Conservation (phyloP, 352 stramenopile species). For the Globisporangium perplexum region DNA sequence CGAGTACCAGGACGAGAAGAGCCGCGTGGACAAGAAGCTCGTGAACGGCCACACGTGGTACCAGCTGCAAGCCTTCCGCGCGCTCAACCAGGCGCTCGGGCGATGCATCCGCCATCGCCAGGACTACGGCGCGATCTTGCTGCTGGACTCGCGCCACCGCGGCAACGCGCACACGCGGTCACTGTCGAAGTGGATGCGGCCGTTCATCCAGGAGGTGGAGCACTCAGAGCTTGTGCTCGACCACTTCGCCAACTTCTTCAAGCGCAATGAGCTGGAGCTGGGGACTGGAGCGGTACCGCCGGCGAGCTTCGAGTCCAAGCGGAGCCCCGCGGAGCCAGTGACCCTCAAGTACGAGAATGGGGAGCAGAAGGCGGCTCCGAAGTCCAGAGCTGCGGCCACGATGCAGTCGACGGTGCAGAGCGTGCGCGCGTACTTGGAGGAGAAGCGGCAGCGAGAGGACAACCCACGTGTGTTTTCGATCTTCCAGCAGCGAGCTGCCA, state of each 20-base stretch:
- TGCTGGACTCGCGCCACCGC: constrained; percentile 90
- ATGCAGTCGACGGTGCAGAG: constrained; percentile 23
- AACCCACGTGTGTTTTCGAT: constrained; percentile 13
- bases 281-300: constrained; percentile 7
- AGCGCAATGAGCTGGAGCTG: constrained; percentile 46
- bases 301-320: not conserved
- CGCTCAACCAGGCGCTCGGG: constrained; percentile 98
- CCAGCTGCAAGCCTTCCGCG: constrained; percentile 95
- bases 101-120: constrained; percentile 96
- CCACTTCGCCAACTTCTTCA: constrained; percentile 61
- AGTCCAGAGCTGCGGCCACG: constrained; percentile 4
- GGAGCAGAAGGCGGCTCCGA: not conserved
- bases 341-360: constrained; percentile 35
- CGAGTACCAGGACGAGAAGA: constrained; percentile 79
- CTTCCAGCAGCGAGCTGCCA: constrained; percentile 5
- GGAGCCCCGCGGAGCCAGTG: constrained; percentile 13
- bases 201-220: constrained; percentile 68
- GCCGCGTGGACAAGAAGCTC: constrained; percentile 44
- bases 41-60: constrained; percentile 93
- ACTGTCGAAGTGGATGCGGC: constrained; percentile 79
- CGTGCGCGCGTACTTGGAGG: constrained; percentile 27
- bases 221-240: constrained; percentile 54
- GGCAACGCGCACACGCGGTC: constrained; percentile 53
- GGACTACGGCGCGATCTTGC: constrained; percentile 97
- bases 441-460: constrained; percentile 9